Evolutionary conservation across 1,139 yeast genomes (phyloP), one percentile per base, ranked within the genome.

Genomic region (Torulaspora globosa): DNA sequence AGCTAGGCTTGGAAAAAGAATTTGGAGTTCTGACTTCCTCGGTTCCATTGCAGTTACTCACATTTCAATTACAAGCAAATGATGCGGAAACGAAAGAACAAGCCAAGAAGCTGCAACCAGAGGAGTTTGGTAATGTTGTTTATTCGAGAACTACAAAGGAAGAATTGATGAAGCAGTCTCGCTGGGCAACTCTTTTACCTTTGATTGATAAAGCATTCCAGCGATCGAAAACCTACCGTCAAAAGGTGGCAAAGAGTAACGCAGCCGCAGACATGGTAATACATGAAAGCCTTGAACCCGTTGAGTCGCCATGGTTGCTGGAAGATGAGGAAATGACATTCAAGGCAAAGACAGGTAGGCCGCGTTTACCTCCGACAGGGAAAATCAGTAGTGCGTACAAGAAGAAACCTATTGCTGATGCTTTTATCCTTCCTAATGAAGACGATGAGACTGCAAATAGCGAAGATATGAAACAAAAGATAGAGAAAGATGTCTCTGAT

Each of bases 351-450:
- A 72, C 90, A 43, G 81, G 83, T n/a, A 76, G 94, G 53, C 87
- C 96, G 1, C 82, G 92, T 59, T 72, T 92, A 39, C 97, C 97
- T 1, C 97, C 97, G 0, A 88, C 90, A 9, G 98, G 97, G 38
- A 90, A 87, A 64, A 86, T 92, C 32, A 56, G 58, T 43, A 68
- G 84, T 0, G 73, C 78, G 1, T 71, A 80, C 29, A 89, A 87
- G 69, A 87, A 83, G 70, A 80, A 76, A 58, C 62, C 74, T 10
- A 67, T 80, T 6, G 70, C 78, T 0, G 74, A 66, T 39, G 75
- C 84, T 0, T 84, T 74, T 58, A 75, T 75, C 47, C 53, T 76
- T 7, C 69, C 71, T 6, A 73, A 70, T 39, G 60, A 45, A 16
- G 51, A 50, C 5, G 54, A 48, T 11, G 41, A 40, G 28, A 44